Evolutionary conservation across 1,284 basidiomycete species (phyloP).

Genomic region (Heliocybe sulcata): DNA sequence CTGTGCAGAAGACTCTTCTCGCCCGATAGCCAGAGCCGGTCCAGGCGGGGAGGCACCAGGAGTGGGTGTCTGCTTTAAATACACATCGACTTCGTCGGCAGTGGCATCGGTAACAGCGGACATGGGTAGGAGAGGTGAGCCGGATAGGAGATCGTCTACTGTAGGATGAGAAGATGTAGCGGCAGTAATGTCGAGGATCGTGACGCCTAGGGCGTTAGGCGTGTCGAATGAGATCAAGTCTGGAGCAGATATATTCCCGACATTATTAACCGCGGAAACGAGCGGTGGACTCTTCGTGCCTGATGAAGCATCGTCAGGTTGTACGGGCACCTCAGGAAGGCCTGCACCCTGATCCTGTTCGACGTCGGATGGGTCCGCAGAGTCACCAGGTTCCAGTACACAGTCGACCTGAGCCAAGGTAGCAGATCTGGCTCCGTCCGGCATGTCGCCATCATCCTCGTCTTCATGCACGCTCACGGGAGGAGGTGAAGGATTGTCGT

Average conservation of each 20-base stretch:
- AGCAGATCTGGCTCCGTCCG: background rate
- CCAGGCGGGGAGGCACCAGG: background rate
- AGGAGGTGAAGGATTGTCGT: conserved; percentile 71
- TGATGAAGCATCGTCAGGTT: background rate
- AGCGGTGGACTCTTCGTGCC: background rate
- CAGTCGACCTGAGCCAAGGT: background rate
- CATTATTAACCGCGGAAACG: background rate
- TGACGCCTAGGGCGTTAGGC: conserved; percentile 3
- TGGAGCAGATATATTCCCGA: conserved; percentile 8
- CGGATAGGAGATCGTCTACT: conserved; percentile 34
- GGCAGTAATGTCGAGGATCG: conserved; percentile 7
- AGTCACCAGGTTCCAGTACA: background rate
- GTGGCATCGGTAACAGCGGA: conserved; percentile 4
- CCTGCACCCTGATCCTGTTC: background rate
- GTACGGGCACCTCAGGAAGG: background rate
- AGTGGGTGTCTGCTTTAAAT: background rate
- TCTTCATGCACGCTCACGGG: conserved; percentile 24
- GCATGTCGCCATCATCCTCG: background rate
- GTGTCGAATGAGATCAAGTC: conserved; percentile 35
- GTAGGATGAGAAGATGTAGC: conserved; percentile 9
- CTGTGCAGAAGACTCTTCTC: background rate
- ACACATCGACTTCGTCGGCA: background rate
- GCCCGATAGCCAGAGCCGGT: background rate
- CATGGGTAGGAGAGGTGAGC: conserved; percentile 22
- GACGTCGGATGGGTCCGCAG: background rate